Conservation (phyloP, 2,329 filamentous ascomycete species). For the Trichoderma sp. region DNA sequence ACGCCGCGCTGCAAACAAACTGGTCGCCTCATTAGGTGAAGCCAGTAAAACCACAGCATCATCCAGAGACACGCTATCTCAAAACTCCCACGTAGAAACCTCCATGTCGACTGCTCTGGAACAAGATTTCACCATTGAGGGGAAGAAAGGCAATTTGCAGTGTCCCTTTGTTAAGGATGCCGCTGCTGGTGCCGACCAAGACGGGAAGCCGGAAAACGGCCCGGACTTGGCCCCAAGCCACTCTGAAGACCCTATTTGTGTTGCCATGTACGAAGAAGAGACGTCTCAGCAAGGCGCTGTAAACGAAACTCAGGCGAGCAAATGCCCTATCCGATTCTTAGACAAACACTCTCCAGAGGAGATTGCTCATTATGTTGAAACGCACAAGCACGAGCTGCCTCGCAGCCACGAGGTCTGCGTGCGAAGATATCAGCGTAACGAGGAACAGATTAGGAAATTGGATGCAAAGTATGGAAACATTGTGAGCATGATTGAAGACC, state of each 20-base stretch:
- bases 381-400: slow-evolving; percentile 91
- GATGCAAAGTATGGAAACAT: slow-evolving; percentile 93
- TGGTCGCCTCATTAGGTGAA: slow-evolving; percentile 45
- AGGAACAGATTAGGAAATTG: slow-evolving; percentile 78
- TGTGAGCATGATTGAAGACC: slow-evolving; percentile 88
- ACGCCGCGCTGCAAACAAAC: slow-evolving; percentile 53
- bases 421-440: slow-evolving; percentile 81
- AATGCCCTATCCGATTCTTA: slow-evolving; percentile 89
- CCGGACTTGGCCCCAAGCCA: slow-evolving; percentile 46
- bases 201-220: slow-evolving; percentile 27
- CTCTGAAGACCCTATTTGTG: slow-evolving; percentile 59
- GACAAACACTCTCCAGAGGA: slow-evolving; percentile 92
- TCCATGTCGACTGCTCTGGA: slow-evolving; percentile 68
- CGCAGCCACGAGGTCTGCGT: slow-evolving; percentile 92
- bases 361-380: slow-evolving; percentile 88
- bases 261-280: slow-evolving; percentile 60
- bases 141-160: slow-evolving; percentile 72
- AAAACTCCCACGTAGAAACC: slow-evolving; percentile 46
- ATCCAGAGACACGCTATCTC: slow-evolving; percentile 47
- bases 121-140: slow-evolving; percentile 85
- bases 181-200: slow-evolving; percentile 25
- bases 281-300: slow-evolving; percentile 50
- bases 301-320: slow-evolving; percentile 52
- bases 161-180: slow-evolving; percentile 68
- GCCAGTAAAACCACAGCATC: slow-evolving; percentile 51